These are phyloP conservation scores for Stachybotrys chlorohalonatus DNA, from an alignment of 2,329 filamentous ascomycete species.

Conservation along the genomic window DNA sequence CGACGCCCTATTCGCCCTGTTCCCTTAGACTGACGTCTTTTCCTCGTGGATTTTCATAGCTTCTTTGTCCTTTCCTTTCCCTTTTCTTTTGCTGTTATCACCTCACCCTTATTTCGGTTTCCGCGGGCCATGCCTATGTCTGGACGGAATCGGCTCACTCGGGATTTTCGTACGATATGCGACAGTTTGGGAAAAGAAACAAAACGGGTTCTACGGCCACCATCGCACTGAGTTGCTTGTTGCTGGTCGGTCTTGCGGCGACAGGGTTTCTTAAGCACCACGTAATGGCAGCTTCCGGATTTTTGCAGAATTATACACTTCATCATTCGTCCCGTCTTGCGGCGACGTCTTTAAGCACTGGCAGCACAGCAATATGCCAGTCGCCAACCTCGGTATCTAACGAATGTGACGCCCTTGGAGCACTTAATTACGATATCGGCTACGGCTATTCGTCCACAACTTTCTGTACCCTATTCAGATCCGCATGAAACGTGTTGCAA, in stretches of 20 bases:
- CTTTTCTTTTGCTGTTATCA: constrained; percentile 13
- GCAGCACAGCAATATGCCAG: constrained; percentile 23
- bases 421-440: constrained; percentile 22
- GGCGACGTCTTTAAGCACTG: constrained; percentile 26
- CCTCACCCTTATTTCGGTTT: constrained; percentile 12
- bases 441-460: constrained; percentile 19
- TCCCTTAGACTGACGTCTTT: neutral
- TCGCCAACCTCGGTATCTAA: constrained; percentile 21
- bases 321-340: constrained; percentile 27
- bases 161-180: constrained; percentile 27
- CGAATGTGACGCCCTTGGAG: constrained; percentile 21
- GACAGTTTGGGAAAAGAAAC: constrained; percentile 24
- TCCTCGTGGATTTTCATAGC: constrained; percentile 4
- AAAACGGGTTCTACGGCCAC: constrained; percentile 24
- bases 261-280: constrained; percentile 26
- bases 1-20: neutral
- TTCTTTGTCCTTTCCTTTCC: constrained; percentile 14
- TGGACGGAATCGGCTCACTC: constrained; percentile 21
- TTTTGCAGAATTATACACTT: constrained; percentile 29
- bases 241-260: constrained; percentile 27
- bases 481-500: constrained; percentile 1
- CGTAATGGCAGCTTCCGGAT: constrained; percentile 29
- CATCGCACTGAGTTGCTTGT: constrained; percentile 22
- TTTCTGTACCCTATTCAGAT: constrained; percentile 15
- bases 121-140: constrained; percentile 8